A percentile compares a stretch with the other conserved stretches of the same genome.
Conservation (phyloP, 164 flowering plant genomes). For the Umbilicus rupestris region DNA sequence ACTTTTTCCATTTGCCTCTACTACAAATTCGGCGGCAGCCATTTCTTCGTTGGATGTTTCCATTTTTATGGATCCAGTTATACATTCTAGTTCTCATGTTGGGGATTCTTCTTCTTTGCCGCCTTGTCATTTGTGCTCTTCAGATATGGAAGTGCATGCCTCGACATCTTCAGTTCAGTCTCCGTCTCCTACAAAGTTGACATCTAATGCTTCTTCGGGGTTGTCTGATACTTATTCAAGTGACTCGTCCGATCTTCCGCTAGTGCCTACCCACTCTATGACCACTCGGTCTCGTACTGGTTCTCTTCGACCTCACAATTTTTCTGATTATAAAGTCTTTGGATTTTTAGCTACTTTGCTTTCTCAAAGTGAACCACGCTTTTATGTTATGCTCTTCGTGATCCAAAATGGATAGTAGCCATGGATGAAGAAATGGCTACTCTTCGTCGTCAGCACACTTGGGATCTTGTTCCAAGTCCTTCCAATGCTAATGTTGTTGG, state of each 20-base stretch:
- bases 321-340: not conserved
- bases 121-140: not conserved
- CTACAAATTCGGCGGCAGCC: not conserved
- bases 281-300: not conserved
- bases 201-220: not conserved
- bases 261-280: not conserved
- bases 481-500: too few species aligned
- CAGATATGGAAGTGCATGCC: not conserved
- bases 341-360: not conserved
- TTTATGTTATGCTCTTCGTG: not conserved
- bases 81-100: not conserved
- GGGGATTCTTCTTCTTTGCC: not conserved
- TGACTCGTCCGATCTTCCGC: not conserved
- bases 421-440: too few species aligned
- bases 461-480: too few species aligned
- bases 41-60: not conserved
- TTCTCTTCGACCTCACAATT: not conserved
- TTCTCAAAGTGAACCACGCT: not conserved
- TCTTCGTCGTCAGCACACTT: too few species aligned
- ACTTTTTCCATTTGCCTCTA: not conserved
- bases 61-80: not conserved
- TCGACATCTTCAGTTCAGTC: not conserved
- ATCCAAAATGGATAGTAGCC: too few species aligned
- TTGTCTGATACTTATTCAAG: not conserved
- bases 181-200: not conserved